Evolutionary conservation across 2,329 filamentous ascomycete species (phyloP), one percentile per base, ranked within the genome.

Genomic region (Bipolaris oryzae): DNA sequence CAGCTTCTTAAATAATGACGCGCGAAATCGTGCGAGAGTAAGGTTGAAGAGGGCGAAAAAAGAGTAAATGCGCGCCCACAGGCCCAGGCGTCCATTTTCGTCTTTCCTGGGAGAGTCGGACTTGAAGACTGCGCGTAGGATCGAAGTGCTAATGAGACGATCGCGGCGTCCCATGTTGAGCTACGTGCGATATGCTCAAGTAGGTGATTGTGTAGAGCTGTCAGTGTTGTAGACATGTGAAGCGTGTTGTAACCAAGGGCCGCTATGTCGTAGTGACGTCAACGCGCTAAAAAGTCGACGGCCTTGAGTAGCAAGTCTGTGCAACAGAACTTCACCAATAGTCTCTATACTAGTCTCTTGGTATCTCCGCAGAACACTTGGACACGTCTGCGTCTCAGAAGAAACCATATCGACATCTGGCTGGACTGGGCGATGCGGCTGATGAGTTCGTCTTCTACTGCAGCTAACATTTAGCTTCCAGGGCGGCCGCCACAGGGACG

Each of bases 11-110:
- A 88, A 88, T 0, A 83, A 66, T 3, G 79, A 76, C 2, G 77
- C 74, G 7, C 80, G 76, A 61, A 80, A 79, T 45, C 79, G 79
- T 23, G 78, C 66, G 1, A 86, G 78, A 1, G 75, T 71, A 4
- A 86, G 76, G 48, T 79, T 75, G 69, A 82, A 83, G 3, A 86
- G 62, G 0, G 80, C 78, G 70, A 87, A 87, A 63, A 87, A 83
- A 18, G 80, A 74, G 21, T 84, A 61, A 39, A 85, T 74, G 39
- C 78, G 77, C 20, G 76, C 74, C 18, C 85, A 70, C 0, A 79
- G 64, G 18, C 63, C 58, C 5, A 62, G 69, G 5, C 45, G 63
- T 53, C 65, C 68, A 23, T 62, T 56, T 28, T 63, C 55, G 42
- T 71, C 62, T 20, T 59, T 58, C 5, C 50, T 53, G 15, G 62